phyloP scores from a whole-genome alignment of 345 rosid genomes.

The Erysimum cheiranthoides region DNA sequence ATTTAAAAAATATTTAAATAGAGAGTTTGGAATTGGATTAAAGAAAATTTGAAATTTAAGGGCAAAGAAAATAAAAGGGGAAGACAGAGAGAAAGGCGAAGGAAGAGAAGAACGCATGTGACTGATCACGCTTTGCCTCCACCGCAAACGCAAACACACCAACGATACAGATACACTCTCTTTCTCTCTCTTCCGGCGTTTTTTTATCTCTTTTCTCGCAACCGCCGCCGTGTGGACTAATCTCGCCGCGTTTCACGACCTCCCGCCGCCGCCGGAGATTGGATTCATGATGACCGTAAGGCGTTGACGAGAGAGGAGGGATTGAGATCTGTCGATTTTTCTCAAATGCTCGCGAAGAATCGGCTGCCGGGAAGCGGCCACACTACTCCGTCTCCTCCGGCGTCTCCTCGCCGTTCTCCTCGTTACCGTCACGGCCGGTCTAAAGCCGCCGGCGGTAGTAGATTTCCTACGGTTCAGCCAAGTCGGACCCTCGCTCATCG shows the following conservation, averaged over 20 bases:
- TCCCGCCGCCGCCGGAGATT: background rate
- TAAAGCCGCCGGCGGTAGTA: constrained; percentile 52
- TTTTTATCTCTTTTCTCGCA: constrained; percentile 19
- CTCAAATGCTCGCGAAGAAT: constrained; percentile 81
- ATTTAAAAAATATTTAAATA: background rate
- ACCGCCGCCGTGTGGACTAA: constrained; percentile 15
- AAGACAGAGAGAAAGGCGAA: constrained; percentile 16
- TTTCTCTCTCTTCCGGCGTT: constrained; percentile 36
- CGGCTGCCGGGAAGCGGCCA: constrained; percentile 93
- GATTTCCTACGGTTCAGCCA: constrained; percentile 58
- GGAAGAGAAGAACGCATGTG: constrained; percentile 37
- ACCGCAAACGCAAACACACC: constrained; percentile 26
- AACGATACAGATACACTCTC: background rate
- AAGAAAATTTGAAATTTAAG: constrained; percentile 33
- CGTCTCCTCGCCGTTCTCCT: constrained; percentile 90
- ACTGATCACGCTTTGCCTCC: constrained; percentile 46
- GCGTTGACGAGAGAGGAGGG: constrained; percentile 29
- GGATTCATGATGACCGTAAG: constrained; percentile 24
- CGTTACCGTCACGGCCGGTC: constrained; percentile 75
- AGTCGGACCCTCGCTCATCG: constrained; percentile 74
- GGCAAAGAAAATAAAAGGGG: background rate
- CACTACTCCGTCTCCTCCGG: constrained; percentile 96
- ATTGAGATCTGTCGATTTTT: constrained; percentile 42
- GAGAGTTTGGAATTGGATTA: constrained; percentile 17
- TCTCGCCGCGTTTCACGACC: constrained; percentile 9